Evolutionary conservation across 441 rosid species (phyloP), one percentile per base, ranked within the genome.

Genomic region (Pelargonium citronellum): DNA sequence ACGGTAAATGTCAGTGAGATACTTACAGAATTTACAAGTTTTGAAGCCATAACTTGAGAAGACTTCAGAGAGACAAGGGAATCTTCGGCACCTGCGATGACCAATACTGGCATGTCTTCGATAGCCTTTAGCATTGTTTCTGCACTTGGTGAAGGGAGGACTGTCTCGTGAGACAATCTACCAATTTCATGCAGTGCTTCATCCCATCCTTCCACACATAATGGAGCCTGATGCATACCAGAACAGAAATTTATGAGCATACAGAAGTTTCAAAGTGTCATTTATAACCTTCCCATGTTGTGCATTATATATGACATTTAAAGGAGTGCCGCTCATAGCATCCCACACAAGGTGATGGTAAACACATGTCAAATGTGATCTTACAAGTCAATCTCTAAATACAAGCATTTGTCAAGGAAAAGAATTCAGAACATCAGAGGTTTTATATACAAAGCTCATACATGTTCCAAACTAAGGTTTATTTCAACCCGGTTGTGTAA

Each of bases 151-250:
- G 86, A 82, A 49, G 91, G 77, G 71, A 94, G 90, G 72, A 91
- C 80, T 7, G 88, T 89, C 82, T 94, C 97, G 12, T 86, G 73
- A 17, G 99, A 94, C 74, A 91, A 83, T 84, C 86, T 87, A 51
- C 99, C 92, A 58, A 94, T 87, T 83, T 94, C 99, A 62, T 90
- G 95, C 66, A 91, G 89, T 61, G 97, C 97, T 80, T 94, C 96
- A 68, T 94, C 97, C 99, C 99, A 94, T 70, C 99, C 96, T 82
- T 90, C 95, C 10, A 87, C 85, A 57, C 86, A 86, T 53, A 94
- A 79, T 0, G 97, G 99, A 5, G 90, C 94, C 97, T 93, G 80
- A 70, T 68, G 41, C 41, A 37, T 20, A 58, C 34, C 64, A 20
- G 13, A 58, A 58, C 64, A 58, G 64, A 58, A 4, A 58, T 58